Conservation (phyloP, 2,329 filamentous ascomycete genomes). For the Penicillium hordei region DNA sequence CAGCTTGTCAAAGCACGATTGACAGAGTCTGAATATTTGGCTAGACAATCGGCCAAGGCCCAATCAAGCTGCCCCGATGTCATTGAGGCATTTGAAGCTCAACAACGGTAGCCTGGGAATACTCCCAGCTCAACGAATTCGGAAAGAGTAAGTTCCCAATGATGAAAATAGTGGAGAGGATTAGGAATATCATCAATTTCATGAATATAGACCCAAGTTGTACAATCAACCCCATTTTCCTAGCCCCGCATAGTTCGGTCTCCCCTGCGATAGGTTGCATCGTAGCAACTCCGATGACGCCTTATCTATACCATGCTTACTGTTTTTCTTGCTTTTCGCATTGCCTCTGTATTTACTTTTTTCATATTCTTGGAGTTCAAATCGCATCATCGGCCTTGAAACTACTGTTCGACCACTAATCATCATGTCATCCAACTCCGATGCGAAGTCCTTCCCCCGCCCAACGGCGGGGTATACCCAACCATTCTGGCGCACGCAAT, state of each 20-base stretch:
- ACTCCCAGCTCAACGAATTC: neutral
- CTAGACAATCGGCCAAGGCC: slow-evolving; percentile 1
- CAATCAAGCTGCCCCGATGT: slow-evolving; percentile 4
- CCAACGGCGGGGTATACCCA: slow-evolving; percentile 5
- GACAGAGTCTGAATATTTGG: slow-evolving; percentile 21
- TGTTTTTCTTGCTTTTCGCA: neutral
- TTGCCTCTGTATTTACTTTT: neutral
- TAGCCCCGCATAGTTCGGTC: neutral
- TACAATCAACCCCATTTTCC: too few relatives aligned
- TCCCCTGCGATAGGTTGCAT: neutral
- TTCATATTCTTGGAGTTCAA: neutral
- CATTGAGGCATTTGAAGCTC: slow-evolving; percentile 12
- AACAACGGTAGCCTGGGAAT: neutral
- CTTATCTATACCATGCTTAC: neutral
- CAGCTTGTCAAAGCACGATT: slow-evolving; percentile 24
- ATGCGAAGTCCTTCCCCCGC: slow-evolving; percentile 1
- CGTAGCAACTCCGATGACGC: neutral
- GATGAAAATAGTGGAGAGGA: neutral
- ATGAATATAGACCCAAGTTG: neutral
- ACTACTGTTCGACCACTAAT: neutral
- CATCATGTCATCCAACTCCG: neutral
- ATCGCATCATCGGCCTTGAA: too few relatives aligned
- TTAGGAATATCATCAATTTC: neutral
- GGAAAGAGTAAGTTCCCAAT: neutral
- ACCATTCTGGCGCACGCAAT: slow-evolving; percentile 10